Percentiles rank a stretch among this genome's conserved stretches.
phyloP scores from a whole-genome alignment of 140 eudicot species.

The Anethum foeniculum region DNA sequence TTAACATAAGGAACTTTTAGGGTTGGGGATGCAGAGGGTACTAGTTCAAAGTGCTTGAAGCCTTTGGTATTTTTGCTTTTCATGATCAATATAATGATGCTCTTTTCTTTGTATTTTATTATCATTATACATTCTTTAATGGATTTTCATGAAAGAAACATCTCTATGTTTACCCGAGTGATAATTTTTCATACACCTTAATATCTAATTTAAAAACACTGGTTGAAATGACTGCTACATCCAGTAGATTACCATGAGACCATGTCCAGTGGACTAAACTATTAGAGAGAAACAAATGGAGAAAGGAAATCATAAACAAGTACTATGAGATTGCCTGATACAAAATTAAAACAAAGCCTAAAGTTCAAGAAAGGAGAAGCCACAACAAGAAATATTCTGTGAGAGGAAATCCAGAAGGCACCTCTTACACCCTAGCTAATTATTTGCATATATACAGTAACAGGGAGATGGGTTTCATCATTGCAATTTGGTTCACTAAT shows the following conservation, averaged over 20 bases:
- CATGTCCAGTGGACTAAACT: too few species aligned
- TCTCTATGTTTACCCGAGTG: too few species aligned
- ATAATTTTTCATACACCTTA: too few species aligned
- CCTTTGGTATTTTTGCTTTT: too few species aligned
- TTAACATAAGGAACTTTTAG: too few species aligned
- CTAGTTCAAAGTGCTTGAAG: too few species aligned
- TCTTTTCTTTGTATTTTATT: too few species aligned
- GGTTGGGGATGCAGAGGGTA: too few species aligned
- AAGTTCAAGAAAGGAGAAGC: not conserved
- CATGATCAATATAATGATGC: too few species aligned
- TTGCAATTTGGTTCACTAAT: not conserved
- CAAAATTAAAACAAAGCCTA: not conserved
- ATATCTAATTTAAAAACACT: not conserved
- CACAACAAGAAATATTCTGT: slow-evolving; percentile 2
- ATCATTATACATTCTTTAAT: too few species aligned
- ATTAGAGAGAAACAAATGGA: not conserved
- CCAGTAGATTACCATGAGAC: not conserved
- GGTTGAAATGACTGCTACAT: not conserved
- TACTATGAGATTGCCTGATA: not conserved
- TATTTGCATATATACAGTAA: not conserved
- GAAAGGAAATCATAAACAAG: not conserved
- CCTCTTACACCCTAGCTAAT: not conserved
- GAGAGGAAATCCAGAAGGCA: not conserved
- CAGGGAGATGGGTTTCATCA: not conserved
- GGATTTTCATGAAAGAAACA: too few species aligned